Evolutionary conservation across 371 early-diverging fungal species (phyloP), one percentile per base, ranked within the genome.

Genomic region (Mortierella sp.): DNA sequence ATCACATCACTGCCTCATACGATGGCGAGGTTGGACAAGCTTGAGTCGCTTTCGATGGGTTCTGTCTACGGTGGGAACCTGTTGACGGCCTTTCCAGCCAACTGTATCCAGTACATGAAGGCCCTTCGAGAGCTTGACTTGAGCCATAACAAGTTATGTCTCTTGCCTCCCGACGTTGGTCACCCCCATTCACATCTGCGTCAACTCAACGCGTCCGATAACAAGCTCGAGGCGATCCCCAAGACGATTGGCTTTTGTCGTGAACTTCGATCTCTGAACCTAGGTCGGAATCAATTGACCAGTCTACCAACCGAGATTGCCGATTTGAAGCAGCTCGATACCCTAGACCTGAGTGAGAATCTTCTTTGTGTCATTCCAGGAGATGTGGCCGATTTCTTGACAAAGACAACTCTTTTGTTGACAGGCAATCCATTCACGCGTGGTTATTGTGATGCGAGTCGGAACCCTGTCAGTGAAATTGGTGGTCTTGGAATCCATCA

Each of bases 341-440:
- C 88, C 2, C 81, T 91, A 16, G 91, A 92, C 73, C 66, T 92
- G 28, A 85, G 86, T 46, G 86, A 85, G 58, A 92, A 92, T 66
- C 52, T 85, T 1, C 51, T 92, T 3, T 90, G 89, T 55, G 85
- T 89, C 52, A 82, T 90, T 65, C 91, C 91, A 28, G 85, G 83
- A 6, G 89, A 89, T 56, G 84, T 90, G 9, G 73, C 86, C 9
- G 86, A 88, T 46, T 84, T 84, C 23, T 83, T 90, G 88, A 68
- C 70, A 51, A 82, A 81, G 18, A 85, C 87, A 0, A 86, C 87
- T 0, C 67, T 90, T 15, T 66, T 89, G 45, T 84, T 90, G 45
- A 88, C 88, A 14, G 89, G 89, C 11, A 90, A 90, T 53, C 91
- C 91, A 2, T 74, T 90, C 62, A 89, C 87, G 23, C 81, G 85